Evolutionary conservation across 2,329 filamentous ascomycete genomes (phyloP).

Genomic region (Penicillium rolfsii): DNA sequence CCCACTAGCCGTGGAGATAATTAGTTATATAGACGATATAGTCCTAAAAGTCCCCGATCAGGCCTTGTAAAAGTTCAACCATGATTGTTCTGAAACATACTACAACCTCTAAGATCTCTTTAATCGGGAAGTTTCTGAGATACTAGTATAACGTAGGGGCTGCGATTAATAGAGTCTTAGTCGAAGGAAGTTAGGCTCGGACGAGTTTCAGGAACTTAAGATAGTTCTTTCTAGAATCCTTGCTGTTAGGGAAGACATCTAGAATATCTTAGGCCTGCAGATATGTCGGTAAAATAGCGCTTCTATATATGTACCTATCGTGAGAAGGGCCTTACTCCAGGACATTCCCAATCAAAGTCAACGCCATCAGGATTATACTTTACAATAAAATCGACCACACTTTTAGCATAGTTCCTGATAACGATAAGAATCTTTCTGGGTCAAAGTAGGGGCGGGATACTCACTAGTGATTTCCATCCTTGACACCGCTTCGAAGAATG

Average conservation of each 20-base stretch:
- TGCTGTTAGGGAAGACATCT: slow-evolving; percentile 20
- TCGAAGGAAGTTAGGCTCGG: slow-evolving; percentile 20
- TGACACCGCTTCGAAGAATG: no score
- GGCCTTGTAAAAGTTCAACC: no score
- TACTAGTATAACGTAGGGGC: slow-evolving; percentile 40
- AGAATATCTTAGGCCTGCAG: slow-evolving; percentile 13
- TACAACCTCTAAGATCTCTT: slow-evolving; percentile 23
- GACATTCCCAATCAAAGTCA: slow-evolving; percentile 43
- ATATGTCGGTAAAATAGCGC: no score
- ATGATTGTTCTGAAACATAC: background rate
- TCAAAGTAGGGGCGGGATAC: no score
- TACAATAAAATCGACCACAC: no score
- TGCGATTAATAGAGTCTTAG: slow-evolving; percentile 31
- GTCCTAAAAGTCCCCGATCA: no score
- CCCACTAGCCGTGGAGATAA: slow-evolving; percentile 21
- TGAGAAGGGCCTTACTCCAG: no score
- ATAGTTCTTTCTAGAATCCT: slow-evolving; percentile 42
- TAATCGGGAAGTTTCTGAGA: slow-evolving; percentile 35
- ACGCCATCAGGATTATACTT: slow-evolving; percentile 48
- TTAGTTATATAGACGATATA: slow-evolving; percentile 5
- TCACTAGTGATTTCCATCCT: no score
- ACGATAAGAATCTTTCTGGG: no score
- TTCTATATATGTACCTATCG: no score
- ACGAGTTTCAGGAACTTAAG: slow-evolving; percentile 37
- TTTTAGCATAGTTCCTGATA: no score